Evolutionary conservation across 1,284 basidiomycete species (phyloP).

Genomic region (Ustilago vetiveriae): DNA sequence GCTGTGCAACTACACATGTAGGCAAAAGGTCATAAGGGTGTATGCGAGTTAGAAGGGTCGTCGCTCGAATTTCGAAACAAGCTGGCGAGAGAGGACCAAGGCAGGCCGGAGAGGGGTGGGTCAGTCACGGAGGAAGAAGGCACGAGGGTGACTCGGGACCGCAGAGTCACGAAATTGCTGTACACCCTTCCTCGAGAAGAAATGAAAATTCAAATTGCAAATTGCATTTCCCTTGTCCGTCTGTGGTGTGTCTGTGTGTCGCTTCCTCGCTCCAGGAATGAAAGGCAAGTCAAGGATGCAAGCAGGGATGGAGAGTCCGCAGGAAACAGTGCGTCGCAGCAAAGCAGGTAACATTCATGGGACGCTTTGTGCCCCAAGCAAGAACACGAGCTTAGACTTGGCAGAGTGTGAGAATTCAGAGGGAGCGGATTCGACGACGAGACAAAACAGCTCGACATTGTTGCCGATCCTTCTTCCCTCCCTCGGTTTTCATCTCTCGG

Average conservation of each 20-base stretch:
- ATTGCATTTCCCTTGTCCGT: no score
- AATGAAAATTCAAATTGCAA: slow-evolving; percentile 22
- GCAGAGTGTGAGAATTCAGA: no score
- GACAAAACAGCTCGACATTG: slow-evolving; percentile 8
- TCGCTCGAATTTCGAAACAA: no score
- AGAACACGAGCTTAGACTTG: no score
- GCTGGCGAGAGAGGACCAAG: no score
- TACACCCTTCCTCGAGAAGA: no score
- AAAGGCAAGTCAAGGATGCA: not conserved
- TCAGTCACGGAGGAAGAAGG: no score
- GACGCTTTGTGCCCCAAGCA: no score
- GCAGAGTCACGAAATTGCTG: not conserved
- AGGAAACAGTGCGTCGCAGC: not conserved
- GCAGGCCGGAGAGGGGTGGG: no score
- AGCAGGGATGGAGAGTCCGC: slow-evolving; percentile 7
- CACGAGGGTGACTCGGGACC: slow-evolving; percentile 34
- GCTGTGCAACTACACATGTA: fast-evolving
- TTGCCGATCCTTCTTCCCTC: slow-evolving; percentile 18
- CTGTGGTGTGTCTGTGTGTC: no score
- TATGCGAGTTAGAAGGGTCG: slow-evolving; percentile 11
- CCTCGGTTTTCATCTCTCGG: slow-evolving; percentile 49
- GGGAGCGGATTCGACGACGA: no score
- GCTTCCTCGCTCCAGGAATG: slow-evolving; percentile 4
- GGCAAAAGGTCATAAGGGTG: not conserved
- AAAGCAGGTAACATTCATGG: no score